phyloP scores from a whole-genome alignment of 2,329 filamentous ascomycete species.

The Trichoderma sp. region DNA sequence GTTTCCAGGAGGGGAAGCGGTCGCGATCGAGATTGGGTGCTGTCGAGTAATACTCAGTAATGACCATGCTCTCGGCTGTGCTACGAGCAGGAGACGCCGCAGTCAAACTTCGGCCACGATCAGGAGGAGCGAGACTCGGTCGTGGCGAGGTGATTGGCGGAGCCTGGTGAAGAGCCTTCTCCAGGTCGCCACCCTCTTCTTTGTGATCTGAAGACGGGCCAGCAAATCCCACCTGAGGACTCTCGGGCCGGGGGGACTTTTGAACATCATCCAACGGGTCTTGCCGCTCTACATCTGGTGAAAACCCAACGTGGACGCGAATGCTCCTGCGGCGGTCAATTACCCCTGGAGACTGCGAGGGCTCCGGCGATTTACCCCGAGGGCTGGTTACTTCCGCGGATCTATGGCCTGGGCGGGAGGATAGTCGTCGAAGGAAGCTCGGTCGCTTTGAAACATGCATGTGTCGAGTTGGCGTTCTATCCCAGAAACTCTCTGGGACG shows the following conservation, averaged over 20 bases:
- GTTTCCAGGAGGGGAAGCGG: slow-evolving; percentile 44
- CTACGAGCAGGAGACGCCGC: slow-evolving; percentile 15
- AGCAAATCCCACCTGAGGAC: slow-evolving; percentile 11
- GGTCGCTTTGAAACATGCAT: slow-evolving; percentile 44
- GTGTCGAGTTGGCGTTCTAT: slow-evolving; percentile 67
- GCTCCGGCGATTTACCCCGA: slow-evolving; percentile 4
- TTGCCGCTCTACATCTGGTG: slow-evolving; percentile 6
- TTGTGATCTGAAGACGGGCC: background rate
- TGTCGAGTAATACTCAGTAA: slow-evolving; percentile 35
- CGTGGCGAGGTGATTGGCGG: slow-evolving; percentile 17
- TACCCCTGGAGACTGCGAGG: slow-evolving; percentile 31
- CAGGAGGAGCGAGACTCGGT: slow-evolving; percentile 1
- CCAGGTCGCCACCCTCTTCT: background rate
- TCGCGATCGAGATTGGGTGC: slow-evolving; percentile 48
- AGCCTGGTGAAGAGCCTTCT: background rate
- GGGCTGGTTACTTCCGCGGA: slow-evolving; percentile 20
- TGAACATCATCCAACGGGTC: background rate
- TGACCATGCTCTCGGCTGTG: slow-evolving; percentile 32
- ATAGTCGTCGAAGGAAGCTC: slow-evolving; percentile 53
- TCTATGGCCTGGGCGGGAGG: slow-evolving; percentile 44
- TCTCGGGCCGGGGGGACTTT: background rate
- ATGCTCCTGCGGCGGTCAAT: slow-evolving; percentile 36
- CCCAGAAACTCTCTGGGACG: slow-evolving; percentile 95
- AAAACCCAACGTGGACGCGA: slow-evolving; percentile 43
- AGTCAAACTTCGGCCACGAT: slow-evolving; percentile 7